Evolutionary conservation across 768 basidiomycete species (phyloP), one percentile per base, ranked within the genome.

Genomic region (Calocybe indica): DNA sequence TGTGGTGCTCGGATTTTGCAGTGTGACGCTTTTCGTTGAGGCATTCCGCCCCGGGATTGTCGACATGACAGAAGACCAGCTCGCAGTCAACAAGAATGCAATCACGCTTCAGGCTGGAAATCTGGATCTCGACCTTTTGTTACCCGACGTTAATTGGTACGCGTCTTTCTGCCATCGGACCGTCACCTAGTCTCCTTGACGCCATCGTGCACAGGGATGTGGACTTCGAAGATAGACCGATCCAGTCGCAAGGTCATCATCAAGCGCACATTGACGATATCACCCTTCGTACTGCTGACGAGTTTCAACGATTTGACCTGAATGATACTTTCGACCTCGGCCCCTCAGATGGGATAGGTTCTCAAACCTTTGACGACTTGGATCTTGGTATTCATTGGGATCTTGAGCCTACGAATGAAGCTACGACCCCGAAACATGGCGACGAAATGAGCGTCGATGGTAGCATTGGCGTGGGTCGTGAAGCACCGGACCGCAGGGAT

Each of bases 41-140:
- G 91, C 93, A 3, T 97, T 98, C 67, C 85, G 93, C 46, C 92
- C 93, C 12, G 95, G 92, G 51, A 68, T 92, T 7, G 96, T 97
- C 34, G 96, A 99, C 67, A 81, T 98, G 79, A 92, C 92, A 5
- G 93, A 95, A 53, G 94, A 96, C 52, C 91, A 95, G 64, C 77
- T 94, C 1, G 81, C 80, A 0, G 92, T 91, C 34, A 85, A 84
- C 62, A 83, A 85, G 59, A 90, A 88, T 51, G 80, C 92, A 29
- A 95, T 97, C 65, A 95, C 92, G 1, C 75, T 94, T 32, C 83
- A 88, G 59, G 78, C 79, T 1, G 82, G 79, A 43, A 82, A 80
- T 44, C 71, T 92, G 34, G 91, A 92, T 58, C 72, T 93, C 32
- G 89, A 93, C 54, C 72, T 91, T 14, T 69, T 89, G 7, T 69